phyloP scores from a whole-genome alignment of 768 basidiomycete genomes.

The Mycena metata region DNA sequence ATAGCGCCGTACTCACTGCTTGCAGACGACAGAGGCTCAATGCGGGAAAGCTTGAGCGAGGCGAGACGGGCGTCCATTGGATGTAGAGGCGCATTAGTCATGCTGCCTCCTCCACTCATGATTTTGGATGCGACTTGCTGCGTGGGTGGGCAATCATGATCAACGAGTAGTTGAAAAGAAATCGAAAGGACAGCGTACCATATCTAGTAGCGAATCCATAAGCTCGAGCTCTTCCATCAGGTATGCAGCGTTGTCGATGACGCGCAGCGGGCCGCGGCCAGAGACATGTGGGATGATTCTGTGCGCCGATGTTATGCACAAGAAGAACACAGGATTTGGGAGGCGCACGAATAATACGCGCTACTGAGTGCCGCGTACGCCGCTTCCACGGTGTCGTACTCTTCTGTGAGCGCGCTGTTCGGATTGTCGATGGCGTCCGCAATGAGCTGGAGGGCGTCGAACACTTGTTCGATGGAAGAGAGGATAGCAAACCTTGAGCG shows the following conservation, averaged over 20 bases:
- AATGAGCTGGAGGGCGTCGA: not conserved
- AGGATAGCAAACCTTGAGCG: not conserved
- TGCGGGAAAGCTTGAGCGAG: not conserved
- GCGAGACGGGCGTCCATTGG: conserved; percentile 17
- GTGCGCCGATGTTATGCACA: no score
- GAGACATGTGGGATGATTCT: conserved; percentile 20
- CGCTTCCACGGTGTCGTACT: not conserved
- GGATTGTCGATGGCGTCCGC: conserved; percentile 26
- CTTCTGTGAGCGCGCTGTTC: not conserved
- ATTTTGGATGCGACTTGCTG: conserved; percentile 19
- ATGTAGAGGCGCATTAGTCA: not conserved
- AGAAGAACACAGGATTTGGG: no score
- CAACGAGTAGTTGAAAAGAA: no score
- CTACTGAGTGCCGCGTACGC: conserved; percentile 15
- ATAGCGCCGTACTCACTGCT: conserved; percentile 2
- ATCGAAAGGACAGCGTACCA: not conserved
- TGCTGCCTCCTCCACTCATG: not conserved
- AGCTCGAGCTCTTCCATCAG: conserved; percentile 21
- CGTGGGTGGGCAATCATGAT: not conserved
- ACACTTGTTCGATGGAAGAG: not conserved
- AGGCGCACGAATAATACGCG: conserved; percentile 16
- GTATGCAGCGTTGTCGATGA: not conserved
- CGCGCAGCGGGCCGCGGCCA: not conserved
- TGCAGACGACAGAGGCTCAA: not conserved
- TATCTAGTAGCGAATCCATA: conserved; percentile 19